These are phyloP conservation scores for Chrysophaeum taylorii DNA, from an alignment of 352 stramenopile genomes.

Conservation along the genomic window DNA sequence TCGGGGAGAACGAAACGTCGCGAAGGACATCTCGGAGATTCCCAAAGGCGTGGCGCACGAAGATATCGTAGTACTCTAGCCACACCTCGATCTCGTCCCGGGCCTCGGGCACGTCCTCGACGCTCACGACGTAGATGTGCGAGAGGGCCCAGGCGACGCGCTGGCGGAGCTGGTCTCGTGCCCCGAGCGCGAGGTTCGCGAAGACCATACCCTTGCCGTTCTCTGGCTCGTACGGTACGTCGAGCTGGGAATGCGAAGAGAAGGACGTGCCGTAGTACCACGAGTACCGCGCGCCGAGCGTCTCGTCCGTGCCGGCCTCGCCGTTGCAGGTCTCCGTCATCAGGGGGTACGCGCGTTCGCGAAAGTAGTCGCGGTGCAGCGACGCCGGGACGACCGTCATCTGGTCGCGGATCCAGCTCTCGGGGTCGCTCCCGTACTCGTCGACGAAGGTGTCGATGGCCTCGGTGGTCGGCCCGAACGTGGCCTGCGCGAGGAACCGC, in stretches of 20 bases:
- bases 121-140: constrained; percentile 34
- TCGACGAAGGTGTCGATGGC: background rate
- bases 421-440: too few relatives aligned
- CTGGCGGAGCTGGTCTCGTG: constrained; percentile 51
- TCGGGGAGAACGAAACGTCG: constrained; percentile 44
- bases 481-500: constrained; percentile 10
- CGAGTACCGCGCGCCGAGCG: too few relatives aligned
- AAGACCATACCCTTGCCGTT: constrained; percentile 29
- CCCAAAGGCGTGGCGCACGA: constrained; percentile 51
- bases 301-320: too few relatives aligned
- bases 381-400: too few relatives aligned
- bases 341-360: too few relatives aligned
- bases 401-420: too few relatives aligned
- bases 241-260: too few relatives aligned
- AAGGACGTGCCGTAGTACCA: too few relatives aligned
- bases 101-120: background rate
- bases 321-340: too few relatives aligned
- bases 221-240: constrained; percentile 16
- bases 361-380: too few relatives aligned
- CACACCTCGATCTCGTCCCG: constrained; percentile 43
- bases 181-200: constrained; percentile 31
- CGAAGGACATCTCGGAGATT: constrained; percentile 51
- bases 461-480: constrained; percentile 12
- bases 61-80: constrained; percentile 52
- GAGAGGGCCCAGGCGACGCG: constrained; percentile 50